Evolutionary conservation across 345 rosid species (phyloP), one percentile per base, ranked within the genome.

Genomic region (Populus pruinosa): DNA sequence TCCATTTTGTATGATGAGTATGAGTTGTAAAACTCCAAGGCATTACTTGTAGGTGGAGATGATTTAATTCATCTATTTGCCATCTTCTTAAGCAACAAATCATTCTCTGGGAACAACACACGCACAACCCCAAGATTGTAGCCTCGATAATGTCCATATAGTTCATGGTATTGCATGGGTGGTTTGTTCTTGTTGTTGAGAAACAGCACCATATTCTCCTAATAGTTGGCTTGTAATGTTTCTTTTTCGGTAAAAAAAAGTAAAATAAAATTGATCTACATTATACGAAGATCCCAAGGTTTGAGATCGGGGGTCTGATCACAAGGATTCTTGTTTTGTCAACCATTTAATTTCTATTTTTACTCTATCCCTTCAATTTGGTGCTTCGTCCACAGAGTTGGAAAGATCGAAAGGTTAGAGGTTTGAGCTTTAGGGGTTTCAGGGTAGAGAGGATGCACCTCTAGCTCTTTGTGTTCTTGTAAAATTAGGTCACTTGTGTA

Each of bases 21-120:
- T 53, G 59, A 20, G 59, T 20, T 53, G 59, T 53, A 53, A 53
- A 53, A 53, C 20, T 53, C 59, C 0, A 6, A 6, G 8, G 59
- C 10, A 53, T 53, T 53, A 20, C 59, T 53, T 53, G 21, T 4
- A 43, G 14, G 18, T 29, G 27, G 18, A 23, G 16, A 69, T 25
- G 2, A 25, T 14, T 56, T 16, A 11, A 55, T 59, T 10, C 14
- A 68, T 31, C 6, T 1, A 33, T 14, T 80, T 82, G 81, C 82
- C 79, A 81, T 25, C 33, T 63, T 43, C 49, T 53, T 35, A 79
- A 78, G 86, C 85, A 83, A 82, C 69, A 85, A 76, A 83, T 85
- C 77, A 62, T 72, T 78, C 83, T 72, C 70, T 33, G 64, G 29
- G 23, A 68, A 20, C 71, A 25, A 64, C 55, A 73, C 67, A 72